phyloP scores from a whole-genome alignment of 2,329 filamentous ascomycete genomes.

The Calonectria multiphialidica region DNA sequence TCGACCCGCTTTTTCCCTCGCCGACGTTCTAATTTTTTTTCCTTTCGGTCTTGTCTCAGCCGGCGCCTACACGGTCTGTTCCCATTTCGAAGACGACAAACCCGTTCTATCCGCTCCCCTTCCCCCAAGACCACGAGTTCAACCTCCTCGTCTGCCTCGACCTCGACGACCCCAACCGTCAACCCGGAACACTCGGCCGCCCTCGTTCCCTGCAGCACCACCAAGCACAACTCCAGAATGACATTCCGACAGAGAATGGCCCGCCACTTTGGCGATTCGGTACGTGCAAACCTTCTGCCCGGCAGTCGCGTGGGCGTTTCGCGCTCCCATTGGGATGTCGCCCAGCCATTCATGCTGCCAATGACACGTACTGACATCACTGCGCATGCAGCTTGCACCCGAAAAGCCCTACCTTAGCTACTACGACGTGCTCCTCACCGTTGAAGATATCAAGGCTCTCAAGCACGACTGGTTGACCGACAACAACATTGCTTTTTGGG shows the following conservation, averaged over 20 bases:
- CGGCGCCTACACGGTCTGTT: conserved; percentile 40
- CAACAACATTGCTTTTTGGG: conserved; percentile 98
- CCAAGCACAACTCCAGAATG: conserved; percentile 46
- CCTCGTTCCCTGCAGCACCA: conserved; percentile 26
- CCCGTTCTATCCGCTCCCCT: conserved; percentile 37
- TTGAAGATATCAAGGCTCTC: conserved; percentile 89
- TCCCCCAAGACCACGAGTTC: conserved; percentile 36
- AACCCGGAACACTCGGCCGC: conserved; percentile 33
- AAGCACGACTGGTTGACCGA: conserved; percentile 97
- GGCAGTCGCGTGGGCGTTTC: not conserved
- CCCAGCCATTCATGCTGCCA: not conserved
- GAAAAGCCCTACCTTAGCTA: conserved; percentile 56
- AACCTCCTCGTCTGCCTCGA: conserved; percentile 8
- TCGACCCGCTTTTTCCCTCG: conserved; percentile 21
- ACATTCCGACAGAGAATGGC: conserved; percentile 57
- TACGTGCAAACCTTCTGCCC: conserved; percentile 46
- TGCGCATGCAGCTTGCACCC: conserved; percentile 58
- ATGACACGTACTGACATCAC: conserved; percentile 28
- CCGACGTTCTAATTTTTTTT: conserved; percentile 33
- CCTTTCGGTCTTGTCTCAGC: conserved; percentile 16
- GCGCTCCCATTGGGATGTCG: not conserved
- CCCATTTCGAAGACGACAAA: conserved; percentile 37
- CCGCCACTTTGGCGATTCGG: conserved; percentile 61
- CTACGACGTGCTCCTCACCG: conserved; percentile 71
- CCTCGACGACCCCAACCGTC: conserved; percentile 27